These are phyloP conservation scores for Hondaea fermentalgiana DNA, from an alignment of 108 stramenopile species.

Conservation along the genomic window DNA sequence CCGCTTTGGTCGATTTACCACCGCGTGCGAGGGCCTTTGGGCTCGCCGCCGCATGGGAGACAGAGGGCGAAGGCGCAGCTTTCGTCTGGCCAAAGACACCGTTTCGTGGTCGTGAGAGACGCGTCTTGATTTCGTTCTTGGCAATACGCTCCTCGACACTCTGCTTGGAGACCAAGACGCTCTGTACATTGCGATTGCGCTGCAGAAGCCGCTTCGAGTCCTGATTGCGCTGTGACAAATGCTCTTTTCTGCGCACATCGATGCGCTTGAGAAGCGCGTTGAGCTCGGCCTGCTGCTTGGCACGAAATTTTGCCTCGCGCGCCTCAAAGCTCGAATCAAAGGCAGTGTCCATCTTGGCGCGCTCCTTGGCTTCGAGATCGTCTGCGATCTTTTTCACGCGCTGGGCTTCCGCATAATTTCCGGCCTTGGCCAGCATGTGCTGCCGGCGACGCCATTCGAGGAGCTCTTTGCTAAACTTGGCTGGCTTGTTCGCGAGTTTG, in stretches of 20 bases:
- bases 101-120: neutral
- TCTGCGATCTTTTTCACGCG: constrained; percentile 57
- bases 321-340: constrained; percentile 37
- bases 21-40: neutral
- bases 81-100: neutral
- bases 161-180: constrained; percentile 58
- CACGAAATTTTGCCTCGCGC: constrained; percentile 47
- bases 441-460: constrained; percentile 57
- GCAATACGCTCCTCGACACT: constrained; percentile 40
- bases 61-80: no score
- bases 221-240: constrained; percentile 51
- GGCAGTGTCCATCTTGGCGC: constrained; percentile 36
- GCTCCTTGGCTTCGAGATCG: constrained; percentile 51
- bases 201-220: constrained; percentile 65
- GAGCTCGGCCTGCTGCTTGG: constrained; percentile 53
- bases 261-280: constrained; percentile 53
- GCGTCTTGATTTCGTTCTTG: constrained; percentile 49
- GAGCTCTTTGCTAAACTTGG: constrained; percentile 56
- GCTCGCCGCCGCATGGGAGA: neutral
- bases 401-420: constrained; percentile 56
- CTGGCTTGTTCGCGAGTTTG: constrained; percentile 45
- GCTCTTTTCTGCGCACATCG: constrained; percentile 57
- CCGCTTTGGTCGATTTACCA: no score
- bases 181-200: constrained; percentile 62
- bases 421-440: constrained; percentile 52